A percentile compares a stretch with the other conserved stretches of the same genome.
These are phyloP conservation scores for Papiliotrema nemorosa DNA, from an alignment of 1,284 basidiomycete species.

Conservation along the genomic window DNA sequence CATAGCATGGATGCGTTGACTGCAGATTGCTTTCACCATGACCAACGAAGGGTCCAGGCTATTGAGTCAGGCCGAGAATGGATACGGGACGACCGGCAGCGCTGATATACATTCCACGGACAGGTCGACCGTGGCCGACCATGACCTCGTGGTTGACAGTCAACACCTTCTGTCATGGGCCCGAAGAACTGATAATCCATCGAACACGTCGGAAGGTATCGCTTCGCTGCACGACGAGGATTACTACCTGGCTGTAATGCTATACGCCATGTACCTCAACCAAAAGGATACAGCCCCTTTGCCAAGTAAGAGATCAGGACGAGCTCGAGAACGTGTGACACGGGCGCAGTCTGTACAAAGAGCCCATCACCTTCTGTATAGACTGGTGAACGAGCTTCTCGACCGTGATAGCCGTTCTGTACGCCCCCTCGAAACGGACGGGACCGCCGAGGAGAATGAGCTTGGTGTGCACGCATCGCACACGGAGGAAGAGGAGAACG, in stretches of 20 bases:
- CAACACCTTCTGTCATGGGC: too few species aligned
- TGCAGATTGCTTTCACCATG: too few species aligned
- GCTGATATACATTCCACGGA: too few species aligned
- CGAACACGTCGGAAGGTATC: too few species aligned
- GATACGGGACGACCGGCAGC: too few species aligned
- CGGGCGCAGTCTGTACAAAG: background rate
- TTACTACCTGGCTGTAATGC: background rate
- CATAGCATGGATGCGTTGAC: too few species aligned
- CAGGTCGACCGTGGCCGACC: too few species aligned
- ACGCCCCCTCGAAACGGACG: background rate
- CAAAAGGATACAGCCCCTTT: background rate
- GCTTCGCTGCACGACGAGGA: too few species aligned
- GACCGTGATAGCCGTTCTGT: background rate
- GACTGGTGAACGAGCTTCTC: background rate
- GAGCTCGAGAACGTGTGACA: background rate
- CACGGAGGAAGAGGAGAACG: background rate
- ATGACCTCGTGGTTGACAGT: too few species aligned
- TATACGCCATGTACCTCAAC: background rate
- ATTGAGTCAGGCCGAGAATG: too few species aligned
- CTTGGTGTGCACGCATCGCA: background rate
- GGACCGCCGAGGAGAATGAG: background rate
- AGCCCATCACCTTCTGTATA: background rate
- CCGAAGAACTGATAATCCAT: too few species aligned
- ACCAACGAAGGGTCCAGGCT: too few species aligned
- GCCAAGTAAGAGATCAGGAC: background rate